Conservation (phyloP, 163 green algal species). For the Coccomyxa subellipsoidea region DNA sequence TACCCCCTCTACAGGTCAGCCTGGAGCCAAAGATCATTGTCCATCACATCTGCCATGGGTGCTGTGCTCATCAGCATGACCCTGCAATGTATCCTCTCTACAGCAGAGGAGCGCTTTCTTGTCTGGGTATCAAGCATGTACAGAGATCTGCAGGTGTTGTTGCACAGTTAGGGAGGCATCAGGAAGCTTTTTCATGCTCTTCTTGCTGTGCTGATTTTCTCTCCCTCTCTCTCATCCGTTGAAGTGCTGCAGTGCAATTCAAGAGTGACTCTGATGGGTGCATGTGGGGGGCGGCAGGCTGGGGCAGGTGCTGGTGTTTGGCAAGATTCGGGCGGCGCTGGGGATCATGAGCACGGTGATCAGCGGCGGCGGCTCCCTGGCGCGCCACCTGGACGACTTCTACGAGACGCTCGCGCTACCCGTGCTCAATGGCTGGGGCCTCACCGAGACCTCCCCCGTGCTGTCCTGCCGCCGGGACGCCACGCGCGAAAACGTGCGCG, state of each 20-base stretch:
- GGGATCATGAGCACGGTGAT: conserved; percentile 71
- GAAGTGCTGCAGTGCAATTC: not conserved
- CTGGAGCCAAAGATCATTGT: too few relatives aligned
- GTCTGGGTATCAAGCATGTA: too few relatives aligned
- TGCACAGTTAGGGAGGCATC: too few relatives aligned
- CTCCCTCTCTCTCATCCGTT: not conserved
- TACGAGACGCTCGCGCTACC: conserved; percentile 55
- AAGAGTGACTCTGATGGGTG: too few relatives aligned
- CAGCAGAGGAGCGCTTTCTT: too few relatives aligned
- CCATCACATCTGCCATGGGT: too few relatives aligned
- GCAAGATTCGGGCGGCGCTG: conserved; percentile 65
- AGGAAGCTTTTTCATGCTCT: too few relatives aligned
- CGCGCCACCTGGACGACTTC: conserved; percentile 84
- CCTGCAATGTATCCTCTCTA: too few relatives aligned
- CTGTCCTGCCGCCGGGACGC: conserved; percentile 63
- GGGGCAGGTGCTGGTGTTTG: conserved; percentile 57
- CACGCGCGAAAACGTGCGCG: conserved; percentile 19
- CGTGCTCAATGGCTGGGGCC: conserved; percentile 8
- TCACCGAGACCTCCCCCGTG: conserved; percentile 77
- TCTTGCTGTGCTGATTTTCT: too few relatives aligned
- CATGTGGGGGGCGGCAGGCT: conserved; percentile 28
- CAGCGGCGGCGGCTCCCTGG: conserved; percentile 80
- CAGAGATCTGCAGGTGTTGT: too few relatives aligned
- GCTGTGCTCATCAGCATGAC: too few relatives aligned
- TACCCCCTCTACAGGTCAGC: conserved; percentile 49